These are phyloP conservation scores for Cocos nucifera DNA, from an alignment of 176 grass and related monocot species.

Conservation along the genomic window DNA sequence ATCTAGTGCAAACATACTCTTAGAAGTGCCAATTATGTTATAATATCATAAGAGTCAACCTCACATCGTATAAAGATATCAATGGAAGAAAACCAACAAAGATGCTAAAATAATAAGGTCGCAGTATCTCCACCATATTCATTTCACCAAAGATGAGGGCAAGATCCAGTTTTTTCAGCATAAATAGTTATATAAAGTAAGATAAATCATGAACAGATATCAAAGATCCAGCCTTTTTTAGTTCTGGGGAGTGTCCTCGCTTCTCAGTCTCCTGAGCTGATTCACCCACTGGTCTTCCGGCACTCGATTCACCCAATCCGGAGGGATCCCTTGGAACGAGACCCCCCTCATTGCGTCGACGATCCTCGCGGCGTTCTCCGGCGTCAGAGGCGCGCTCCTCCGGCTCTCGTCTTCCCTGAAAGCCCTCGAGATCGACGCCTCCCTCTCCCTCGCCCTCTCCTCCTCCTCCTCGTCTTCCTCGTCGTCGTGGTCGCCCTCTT, in stretches of 20 bases:
- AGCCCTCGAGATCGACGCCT: constrained; percentile 23
- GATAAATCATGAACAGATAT: too few relatives aligned
- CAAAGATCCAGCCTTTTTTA: too few relatives aligned
- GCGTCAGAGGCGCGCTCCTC: constrained; percentile 41
- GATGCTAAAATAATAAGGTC: too few relatives aligned
- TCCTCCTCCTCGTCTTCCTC: constrained; percentile 19
- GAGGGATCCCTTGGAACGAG: constrained; percentile 47
- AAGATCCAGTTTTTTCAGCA: too few relatives aligned
- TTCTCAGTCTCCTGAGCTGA: constrained; percentile 32
- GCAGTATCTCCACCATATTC: too few relatives aligned
- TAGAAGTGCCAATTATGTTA: too few relatives aligned
- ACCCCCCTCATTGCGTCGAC: constrained; percentile 63
- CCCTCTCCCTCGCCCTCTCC: constrained; percentile 10
- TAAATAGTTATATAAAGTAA: too few relatives aligned
- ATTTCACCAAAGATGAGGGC: too few relatives aligned
- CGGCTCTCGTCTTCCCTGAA: constrained; percentile 45
- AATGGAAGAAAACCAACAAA: too few relatives aligned
- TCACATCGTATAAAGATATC: too few relatives aligned
- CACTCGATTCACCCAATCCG: constrained; percentile 43
- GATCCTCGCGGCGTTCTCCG: constrained; percentile 41
- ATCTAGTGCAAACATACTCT: too few relatives aligned
- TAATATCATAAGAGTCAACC: too few relatives aligned
- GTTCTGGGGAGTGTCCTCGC: background rate
- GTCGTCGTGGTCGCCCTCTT: constrained; percentile 1
- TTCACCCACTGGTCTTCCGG: constrained; percentile 55